These are phyloP conservation scores for Nicotiana attenuata DNA, from an alignment of 257 asterid genomes.

Conservation along the genomic window DNA sequence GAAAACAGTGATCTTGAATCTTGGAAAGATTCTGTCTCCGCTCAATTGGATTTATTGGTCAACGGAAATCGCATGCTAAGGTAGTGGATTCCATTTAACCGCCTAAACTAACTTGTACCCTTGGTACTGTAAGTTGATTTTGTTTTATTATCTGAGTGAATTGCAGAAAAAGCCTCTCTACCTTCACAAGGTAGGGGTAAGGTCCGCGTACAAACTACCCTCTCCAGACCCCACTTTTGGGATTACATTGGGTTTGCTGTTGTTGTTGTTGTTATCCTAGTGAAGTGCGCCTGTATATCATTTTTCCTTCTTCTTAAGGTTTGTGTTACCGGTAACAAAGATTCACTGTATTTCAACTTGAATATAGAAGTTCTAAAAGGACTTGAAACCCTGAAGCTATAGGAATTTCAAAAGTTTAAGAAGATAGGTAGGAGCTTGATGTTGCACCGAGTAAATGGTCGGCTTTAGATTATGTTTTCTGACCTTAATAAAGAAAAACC, in stretches of 20 bases:
- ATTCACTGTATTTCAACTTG: background rate
- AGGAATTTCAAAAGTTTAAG: background rate
- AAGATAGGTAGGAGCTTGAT: background rate
- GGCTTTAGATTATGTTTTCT: background rate
- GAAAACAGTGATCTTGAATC: conserved; percentile 59
- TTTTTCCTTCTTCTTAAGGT: background rate
- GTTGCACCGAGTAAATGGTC: background rate
- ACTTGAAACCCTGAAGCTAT: background rate
- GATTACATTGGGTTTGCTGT: background rate
- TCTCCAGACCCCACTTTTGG: too few relatives aligned
- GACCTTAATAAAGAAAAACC: background rate
- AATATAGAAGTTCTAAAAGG: background rate
- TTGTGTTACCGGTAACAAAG: background rate
- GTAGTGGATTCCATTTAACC: conserved; percentile 37
- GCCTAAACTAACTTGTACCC: background rate
- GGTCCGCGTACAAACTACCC: too few relatives aligned
- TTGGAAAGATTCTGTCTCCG: conserved; percentile 53
- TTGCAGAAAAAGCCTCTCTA: too few relatives aligned
- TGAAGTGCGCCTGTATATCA: background rate
- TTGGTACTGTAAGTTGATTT: background rate
- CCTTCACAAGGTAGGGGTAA: too few relatives aligned
- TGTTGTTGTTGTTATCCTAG: background rate
- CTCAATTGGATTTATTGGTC: conserved; percentile 54
- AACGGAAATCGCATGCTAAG: conserved; percentile 68
- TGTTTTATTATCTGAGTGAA: background rate